Evolutionary conservation across 2,329 filamentous ascomycete genomes (phyloP), one percentile per base, ranked within the genome.

Genomic region (Aureobasidium sp.): DNA sequence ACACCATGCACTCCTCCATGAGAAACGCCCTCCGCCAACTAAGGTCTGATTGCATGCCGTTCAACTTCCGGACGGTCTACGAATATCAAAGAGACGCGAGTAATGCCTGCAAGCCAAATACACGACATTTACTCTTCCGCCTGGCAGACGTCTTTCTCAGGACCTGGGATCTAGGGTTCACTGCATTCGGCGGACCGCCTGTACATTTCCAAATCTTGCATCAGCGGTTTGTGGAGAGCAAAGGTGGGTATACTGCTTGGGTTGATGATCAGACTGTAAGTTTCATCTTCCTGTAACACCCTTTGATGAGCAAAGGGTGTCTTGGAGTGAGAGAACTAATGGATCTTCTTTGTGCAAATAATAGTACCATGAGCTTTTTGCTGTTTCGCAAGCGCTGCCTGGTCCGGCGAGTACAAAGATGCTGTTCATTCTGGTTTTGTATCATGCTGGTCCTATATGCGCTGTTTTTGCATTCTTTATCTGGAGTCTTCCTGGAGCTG

Each of bases 371-470:
- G 87, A 90, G 68, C 79, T 90, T 0, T 90, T 91, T 71, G 86
- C 84, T 29, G 74, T 90, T 49, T 83, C 81, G 20, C 87, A 90
- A 73, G 84, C 84, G 1, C 77, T 90, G 2, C 85, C 84, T 0
- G 87, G 87, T 0, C 88, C 87, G 0, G 87, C 67, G 0, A 87
- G 83, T 65, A 90, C 87, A 1, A 90, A 90, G 69, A 87, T 90
- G 83, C 70, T 84, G 0, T 90, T 88, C 64, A 87, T 83, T 63
- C 84, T 90, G 44, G 83, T 85, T 41, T 72, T 88, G 20, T 80
- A 89, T 11, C 85, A 84, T 64, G 80, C 80, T 12, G 87, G 87
- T 0, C 75, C 87, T 5, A 60, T 82, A 2, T 75, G 80, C 0
- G 87, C 85, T 0, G 7, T 88, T 1, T 65, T 87, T 1, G 80